phyloP scores from a whole-genome alignment of 345 rosid genomes.

The Leavenworthia alabamica region DNA sequence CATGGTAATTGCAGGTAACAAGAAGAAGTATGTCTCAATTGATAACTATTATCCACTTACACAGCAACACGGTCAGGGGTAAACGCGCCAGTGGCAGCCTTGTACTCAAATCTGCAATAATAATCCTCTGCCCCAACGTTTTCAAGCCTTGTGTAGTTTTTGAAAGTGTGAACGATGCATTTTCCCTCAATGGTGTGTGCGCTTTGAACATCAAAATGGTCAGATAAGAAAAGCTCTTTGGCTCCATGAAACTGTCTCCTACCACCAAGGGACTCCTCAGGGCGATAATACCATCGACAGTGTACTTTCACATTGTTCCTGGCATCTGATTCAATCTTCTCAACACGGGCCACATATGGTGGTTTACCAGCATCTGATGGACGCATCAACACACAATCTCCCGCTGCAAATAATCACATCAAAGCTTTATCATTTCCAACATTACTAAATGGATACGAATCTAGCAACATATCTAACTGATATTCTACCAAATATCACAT shows the following conservation, averaged over 20 bases:
- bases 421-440: background rate
- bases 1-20: background rate
- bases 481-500: constrained; percentile 3
- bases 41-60: constrained; percentile 38
- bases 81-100: constrained; percentile 75
- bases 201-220: constrained; percentile 69
- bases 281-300: constrained; percentile 77
- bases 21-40: background rate
- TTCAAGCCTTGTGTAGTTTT: constrained; percentile 75
- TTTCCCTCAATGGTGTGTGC: constrained; percentile 83
- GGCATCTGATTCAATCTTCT: constrained; percentile 71
- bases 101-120: constrained; percentile 73
- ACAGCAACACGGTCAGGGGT: constrained; percentile 85
- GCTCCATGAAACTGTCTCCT: constrained; percentile 85
- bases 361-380: constrained; percentile 74
- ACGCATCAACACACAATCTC: constrained; percentile 80
- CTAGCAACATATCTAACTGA: background rate
- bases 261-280: constrained; percentile 86
- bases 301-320: constrained; percentile 70
- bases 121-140: constrained; percentile 83
- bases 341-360: constrained; percentile 78
- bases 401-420: constrained; percentile 41
- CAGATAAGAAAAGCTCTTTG: constrained; percentile 72
- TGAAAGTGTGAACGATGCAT: constrained; percentile 74
- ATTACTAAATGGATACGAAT: background rate